These are phyloP conservation scores for Candida ulmi DNA, from an alignment of 805 yeast species.

Conservation along the genomic window DNA sequence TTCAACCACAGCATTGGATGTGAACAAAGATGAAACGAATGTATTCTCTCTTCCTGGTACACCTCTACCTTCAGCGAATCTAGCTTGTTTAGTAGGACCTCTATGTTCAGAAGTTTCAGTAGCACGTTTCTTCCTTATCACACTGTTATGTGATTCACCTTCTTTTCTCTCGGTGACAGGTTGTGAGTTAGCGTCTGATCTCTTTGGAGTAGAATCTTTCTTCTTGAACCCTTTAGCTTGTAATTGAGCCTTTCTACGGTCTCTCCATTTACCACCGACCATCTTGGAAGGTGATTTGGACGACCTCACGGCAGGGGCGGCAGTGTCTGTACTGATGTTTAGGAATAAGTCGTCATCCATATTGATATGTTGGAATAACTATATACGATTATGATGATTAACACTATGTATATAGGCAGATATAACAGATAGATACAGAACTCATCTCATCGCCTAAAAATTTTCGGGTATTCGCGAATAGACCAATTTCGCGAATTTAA, in stretches of 20 bases:
- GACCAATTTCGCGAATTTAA: no score
- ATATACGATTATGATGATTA: no score
- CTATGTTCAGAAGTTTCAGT: constrained; percentile 7
- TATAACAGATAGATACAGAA: no score
- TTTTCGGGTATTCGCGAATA: no score
- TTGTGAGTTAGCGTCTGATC: constrained; percentile 6
- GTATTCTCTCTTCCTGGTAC: constrained; percentile 51
- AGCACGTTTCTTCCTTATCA: background rate
- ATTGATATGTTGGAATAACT: background rate
- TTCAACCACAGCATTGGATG: constrained; percentile 53
- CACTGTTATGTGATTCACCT: background rate
- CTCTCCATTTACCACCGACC: constrained; percentile 79
- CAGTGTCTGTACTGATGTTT: constrained; percentile 56
- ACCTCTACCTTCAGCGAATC: constrained; percentile 43
- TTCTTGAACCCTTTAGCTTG: constrained; percentile 18
- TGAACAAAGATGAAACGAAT: constrained; percentile 81
- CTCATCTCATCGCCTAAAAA: no score
- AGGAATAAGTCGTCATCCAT: constrained; percentile 69
- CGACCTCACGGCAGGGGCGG: constrained; percentile 10
- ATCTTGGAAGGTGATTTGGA: constrained; percentile 33
- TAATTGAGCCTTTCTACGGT: constrained; percentile 47
- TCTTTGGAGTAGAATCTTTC: constrained; percentile 4
- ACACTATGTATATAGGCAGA: no score
- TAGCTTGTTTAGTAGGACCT: constrained; percentile 30
- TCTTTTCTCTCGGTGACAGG: constrained; percentile 1